A percentile compares a stretch with the other conserved stretches of the same genome.
Evolutionary conservation across 2,329 filamentous ascomycete genomes (phyloP).

Genomic region (Acarospora socialis): DNA sequence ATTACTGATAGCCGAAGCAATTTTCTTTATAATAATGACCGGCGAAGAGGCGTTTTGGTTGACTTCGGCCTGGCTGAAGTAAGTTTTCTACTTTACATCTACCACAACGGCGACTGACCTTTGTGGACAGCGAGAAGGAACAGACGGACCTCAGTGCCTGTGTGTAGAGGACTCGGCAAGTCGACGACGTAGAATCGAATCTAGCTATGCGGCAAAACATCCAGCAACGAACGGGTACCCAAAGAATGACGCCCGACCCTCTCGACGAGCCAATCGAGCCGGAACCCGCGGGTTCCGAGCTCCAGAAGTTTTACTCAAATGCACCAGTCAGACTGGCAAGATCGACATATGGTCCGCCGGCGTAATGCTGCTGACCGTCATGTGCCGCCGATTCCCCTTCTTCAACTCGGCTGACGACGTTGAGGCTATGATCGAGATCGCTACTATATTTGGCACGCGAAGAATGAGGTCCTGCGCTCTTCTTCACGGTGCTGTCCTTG

Average conservation of each 20-base stretch:
- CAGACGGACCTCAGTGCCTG: slow-evolving; percentile 65
- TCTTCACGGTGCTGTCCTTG: slow-evolving; percentile 80
- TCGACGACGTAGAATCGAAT: slow-evolving; percentile 34
- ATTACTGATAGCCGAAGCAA: slow-evolving; percentile 36
- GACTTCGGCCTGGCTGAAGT: slow-evolving; percentile 93
- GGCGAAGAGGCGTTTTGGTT: slow-evolving; percentile 78
- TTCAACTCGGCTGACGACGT: slow-evolving; percentile 98
- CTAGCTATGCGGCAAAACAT: slow-evolving; percentile 20
- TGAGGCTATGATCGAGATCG: slow-evolving; percentile 93
- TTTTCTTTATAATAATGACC: slow-evolving; percentile 77
- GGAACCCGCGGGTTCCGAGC: slow-evolving; percentile 92
- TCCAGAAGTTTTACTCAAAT: slow-evolving; percentile 93
- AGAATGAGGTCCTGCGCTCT: slow-evolving; percentile 73
- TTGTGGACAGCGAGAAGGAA: slow-evolving; percentile 37
- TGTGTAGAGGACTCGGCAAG: slow-evolving; percentile 54
- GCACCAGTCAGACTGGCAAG: slow-evolving; percentile 81
- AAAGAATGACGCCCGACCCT: slow-evolving; percentile 76
- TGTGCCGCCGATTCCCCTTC: slow-evolving; percentile 87
- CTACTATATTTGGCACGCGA: slow-evolving; percentile 77
- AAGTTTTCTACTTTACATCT: slow-evolving; percentile 11
- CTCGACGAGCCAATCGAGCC: slow-evolving; percentile 80
- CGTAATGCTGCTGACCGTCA: slow-evolving; percentile 90
- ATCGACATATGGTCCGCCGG: slow-evolving; percentile 97
- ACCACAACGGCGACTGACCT: slow-evolving; percentile 40
- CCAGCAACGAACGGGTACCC: slow-evolving; percentile 54